Evolutionary conservation across 768 basidiomycete genomes (phyloP).

Genomic region (Lactarius sanguifluus): DNA sequence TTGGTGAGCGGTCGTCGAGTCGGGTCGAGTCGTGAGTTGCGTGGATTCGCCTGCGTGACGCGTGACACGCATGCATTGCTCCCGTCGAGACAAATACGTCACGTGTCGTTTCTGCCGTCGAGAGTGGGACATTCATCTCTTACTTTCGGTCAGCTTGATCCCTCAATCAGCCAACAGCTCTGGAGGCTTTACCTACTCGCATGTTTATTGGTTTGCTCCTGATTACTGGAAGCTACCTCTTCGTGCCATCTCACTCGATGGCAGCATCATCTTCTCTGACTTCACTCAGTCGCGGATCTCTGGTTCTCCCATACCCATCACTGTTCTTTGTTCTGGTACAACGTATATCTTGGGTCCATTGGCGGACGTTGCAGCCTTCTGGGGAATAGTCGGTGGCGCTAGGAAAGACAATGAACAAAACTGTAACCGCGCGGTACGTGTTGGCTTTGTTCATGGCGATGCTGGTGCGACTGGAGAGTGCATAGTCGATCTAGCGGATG

Average conservation of each 20-base stretch:
- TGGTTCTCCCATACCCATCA: conserved; percentile 46
- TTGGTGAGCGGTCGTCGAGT: conserved; percentile 15
- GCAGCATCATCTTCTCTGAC: conserved; percentile 35
- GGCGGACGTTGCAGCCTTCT: conserved; percentile 53
- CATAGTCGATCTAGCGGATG: conserved; percentile 50
- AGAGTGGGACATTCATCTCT: conserved; percentile 44
- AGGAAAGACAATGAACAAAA: conserved; percentile 37
- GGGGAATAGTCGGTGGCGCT: conserved; percentile 46
- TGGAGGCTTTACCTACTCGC: conserved; percentile 38
- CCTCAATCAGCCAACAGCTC: conserved; percentile 37
- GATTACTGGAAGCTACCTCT: conserved; percentile 63
- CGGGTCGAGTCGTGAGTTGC: conserved; percentile 32
- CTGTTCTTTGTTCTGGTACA: conserved; percentile 64
- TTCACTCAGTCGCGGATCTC: conserved; percentile 48
- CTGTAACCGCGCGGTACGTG: conserved; percentile 49
- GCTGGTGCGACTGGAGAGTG: conserved; percentile 40
- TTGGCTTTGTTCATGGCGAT: conserved; percentile 48
- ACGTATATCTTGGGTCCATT: conserved; percentile 56
- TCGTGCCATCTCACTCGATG: conserved; percentile 46
- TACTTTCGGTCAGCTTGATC: conserved; percentile 52
- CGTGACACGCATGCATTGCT: neutral
- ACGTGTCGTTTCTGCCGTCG: neutral
- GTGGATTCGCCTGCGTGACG: conserved; percentile 23
- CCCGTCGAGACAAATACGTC: neutral
- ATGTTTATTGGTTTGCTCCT: conserved; percentile 43